A percentile compares a stretch with the other conserved stretches of the same genome.
These are phyloP conservation scores for Alternaria hordeiaustralica DNA, from an alignment of 2,329 filamentous ascomycete species.

Conservation along the genomic window DNA sequence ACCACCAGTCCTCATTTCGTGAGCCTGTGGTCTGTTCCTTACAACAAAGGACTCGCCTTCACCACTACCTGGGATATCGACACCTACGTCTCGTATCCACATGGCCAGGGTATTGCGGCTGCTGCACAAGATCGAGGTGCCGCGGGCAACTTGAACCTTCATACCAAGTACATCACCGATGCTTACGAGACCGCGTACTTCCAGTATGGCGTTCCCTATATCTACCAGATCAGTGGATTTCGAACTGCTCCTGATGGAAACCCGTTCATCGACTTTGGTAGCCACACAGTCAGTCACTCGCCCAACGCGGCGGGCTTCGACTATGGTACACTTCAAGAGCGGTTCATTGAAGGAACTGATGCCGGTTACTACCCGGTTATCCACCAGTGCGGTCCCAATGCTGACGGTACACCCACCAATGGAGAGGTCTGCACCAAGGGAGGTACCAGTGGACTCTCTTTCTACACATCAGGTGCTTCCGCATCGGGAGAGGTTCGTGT, in stretches of 20 bases:
- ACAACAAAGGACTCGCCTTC: constrained; percentile 14
- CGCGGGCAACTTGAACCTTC: constrained; percentile 10
- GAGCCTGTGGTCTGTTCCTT: constrained; percentile 11
- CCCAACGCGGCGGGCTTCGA: constrained; percentile 7
- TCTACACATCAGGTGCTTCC: constrained; percentile 8
- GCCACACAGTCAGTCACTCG: constrained; percentile 13
- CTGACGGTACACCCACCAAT: neutral
- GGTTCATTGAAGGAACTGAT: neutral
- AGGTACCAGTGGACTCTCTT: constrained; percentile 10
- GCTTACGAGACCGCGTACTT: constrained; percentile 14
- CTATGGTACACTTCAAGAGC: constrained; percentile 6
- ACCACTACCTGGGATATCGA: constrained; percentile 15
- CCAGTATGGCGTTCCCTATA: constrained; percentile 12
- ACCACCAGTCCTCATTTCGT: constrained; percentile 6
- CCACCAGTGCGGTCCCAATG: constrained; percentile 9
- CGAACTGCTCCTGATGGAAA: constrained; percentile 8
- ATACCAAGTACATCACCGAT: constrained; percentile 13
- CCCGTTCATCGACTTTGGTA: constrained; percentile 12
- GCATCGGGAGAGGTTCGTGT: constrained; percentile 12
- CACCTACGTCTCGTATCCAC: constrained; percentile 12
- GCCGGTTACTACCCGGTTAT: constrained; percentile 4
- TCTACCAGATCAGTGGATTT: constrained; percentile 12
- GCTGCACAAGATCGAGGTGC: constrained; percentile 12
- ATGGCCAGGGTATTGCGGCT: constrained; percentile 13
- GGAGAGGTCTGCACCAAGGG: constrained; percentile 4